These are phyloP conservation scores for Backusella parvicylindrica DNA, from an alignment of 192 early-diverging fungal genomes.

Conservation along the genomic window DNA sequence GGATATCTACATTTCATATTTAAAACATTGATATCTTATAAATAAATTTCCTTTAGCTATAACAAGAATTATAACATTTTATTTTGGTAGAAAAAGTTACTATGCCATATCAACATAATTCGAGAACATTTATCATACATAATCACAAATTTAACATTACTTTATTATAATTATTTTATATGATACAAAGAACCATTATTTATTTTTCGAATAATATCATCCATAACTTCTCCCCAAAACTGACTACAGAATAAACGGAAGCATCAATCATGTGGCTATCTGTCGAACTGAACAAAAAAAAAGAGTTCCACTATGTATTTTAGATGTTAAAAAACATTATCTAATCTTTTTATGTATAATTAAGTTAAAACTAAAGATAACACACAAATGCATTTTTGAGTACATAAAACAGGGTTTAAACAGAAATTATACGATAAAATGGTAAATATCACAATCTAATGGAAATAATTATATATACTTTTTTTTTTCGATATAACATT, in stretches of 20 bases:
- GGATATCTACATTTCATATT: no score
- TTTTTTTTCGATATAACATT: not conserved
- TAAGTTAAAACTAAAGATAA: not conserved
- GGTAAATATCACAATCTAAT: not conserved
- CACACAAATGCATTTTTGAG: not conserved
- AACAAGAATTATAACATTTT: no score
- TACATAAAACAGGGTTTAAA: not conserved
- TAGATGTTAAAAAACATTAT: not conserved
- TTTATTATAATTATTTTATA: no score
- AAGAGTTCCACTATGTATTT: not conserved
- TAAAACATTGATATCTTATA: no score
- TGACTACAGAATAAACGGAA: not conserved
- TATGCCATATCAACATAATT: no score
- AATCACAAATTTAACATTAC: no score
- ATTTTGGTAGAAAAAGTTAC: no score
- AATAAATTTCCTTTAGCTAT: no score
- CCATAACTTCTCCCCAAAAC: not conserved
- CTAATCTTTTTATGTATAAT: not conserved
- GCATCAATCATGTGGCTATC: not conserved
- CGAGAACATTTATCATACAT: no score
- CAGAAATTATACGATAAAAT: not conserved
- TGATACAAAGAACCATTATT: no score
- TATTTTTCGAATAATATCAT: not conserved
- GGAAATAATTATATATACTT: not conserved
- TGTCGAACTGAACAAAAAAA: not conserved